Conservation (phyloP, 164 flowering plant species). For the Chimonanthus salicifolius region DNA sequence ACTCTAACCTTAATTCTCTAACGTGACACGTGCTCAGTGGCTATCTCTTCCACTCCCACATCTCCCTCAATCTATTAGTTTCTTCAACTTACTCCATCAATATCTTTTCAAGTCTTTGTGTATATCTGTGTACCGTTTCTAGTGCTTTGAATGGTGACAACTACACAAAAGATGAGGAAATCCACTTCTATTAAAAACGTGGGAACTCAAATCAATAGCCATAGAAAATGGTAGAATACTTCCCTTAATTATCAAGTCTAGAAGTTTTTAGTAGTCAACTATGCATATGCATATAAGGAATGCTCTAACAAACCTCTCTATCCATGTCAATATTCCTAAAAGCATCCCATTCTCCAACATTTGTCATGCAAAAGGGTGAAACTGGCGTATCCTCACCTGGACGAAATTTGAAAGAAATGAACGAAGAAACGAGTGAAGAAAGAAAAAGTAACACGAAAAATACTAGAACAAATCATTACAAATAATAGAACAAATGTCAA, state of each 20-base stretch:
- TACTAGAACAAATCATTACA: neutral
- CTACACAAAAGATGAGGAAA: too few relatives aligned
- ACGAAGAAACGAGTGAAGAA: slow-evolving; percentile 1
- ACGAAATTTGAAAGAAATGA: slow-evolving; percentile 7
- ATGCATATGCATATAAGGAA: neutral
- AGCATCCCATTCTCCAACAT: slow-evolving; percentile 72
- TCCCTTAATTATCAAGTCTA: neutral
- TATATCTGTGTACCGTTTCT: too few relatives aligned
- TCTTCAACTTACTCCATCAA: too few relatives aligned
- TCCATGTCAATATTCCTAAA: slow-evolving; percentile 95
- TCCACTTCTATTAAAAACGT: too few relatives aligned
- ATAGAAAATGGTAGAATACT: neutral
- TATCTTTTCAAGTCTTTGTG: too few relatives aligned
- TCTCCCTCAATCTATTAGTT: too few relatives aligned
- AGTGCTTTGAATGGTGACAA: too few relatives aligned
- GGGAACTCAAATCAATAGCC: too few relatives aligned
- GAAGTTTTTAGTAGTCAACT: neutral
- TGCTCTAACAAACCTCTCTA: slow-evolving; percentile 52
- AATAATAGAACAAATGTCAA: slow-evolving; percentile 4
- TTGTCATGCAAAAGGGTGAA: slow-evolving; percentile 83
- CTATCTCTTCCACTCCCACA: too few relatives aligned
- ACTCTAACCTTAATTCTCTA: too few relatives aligned
- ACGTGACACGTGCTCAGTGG: too few relatives aligned
- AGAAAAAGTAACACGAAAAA: neutral
- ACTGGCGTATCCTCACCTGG: slow-evolving; percentile 74